Conservation (phyloP, 208 protist species). For the Balamuthia mandrillaris region DNA sequence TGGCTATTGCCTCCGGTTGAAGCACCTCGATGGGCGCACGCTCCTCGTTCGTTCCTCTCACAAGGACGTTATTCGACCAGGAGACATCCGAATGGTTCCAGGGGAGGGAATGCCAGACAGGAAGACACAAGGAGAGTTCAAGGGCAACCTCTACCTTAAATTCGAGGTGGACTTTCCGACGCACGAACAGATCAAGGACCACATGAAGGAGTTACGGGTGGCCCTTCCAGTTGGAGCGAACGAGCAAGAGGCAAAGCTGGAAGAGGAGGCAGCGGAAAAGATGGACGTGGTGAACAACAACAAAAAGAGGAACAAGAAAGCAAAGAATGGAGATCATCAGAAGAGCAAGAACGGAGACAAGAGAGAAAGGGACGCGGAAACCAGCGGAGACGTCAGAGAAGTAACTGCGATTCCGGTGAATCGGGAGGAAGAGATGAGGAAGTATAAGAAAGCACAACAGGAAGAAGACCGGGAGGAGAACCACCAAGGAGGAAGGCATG, state of each 20-base stretch:
- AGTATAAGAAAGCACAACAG: not conserved
- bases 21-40: not conserved
- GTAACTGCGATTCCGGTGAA: not conserved
- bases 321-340: too few species aligned
- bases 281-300: not conserved
- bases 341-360: too few species aligned
- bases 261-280: not conserved
- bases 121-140: slow-evolving; percentile 72
- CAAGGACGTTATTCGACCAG: not conserved
- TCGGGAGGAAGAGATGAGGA: not conserved
- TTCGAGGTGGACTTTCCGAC: not conserved
- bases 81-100: not conserved
- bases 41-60: not conserved
- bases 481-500: not conserved
- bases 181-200: not conserved
- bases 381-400: not conserved
- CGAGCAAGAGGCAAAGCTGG: not conserved
- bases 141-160: not conserved
- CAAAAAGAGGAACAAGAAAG: not conserved
- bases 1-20: not conserved
- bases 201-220: not conserved
- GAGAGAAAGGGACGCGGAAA: too few species aligned
- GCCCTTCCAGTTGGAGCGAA: not conserved
- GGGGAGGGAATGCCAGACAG: slow-evolving; percentile 37
- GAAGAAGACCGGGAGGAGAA: not conserved